A percentile compares a stretch with the other conserved stretches of the same genome.
These are phyloP conservation scores for Tricholoma flavovirens DNA, from an alignment of 768 basidiomycete genomes.

Conservation along the genomic window DNA sequence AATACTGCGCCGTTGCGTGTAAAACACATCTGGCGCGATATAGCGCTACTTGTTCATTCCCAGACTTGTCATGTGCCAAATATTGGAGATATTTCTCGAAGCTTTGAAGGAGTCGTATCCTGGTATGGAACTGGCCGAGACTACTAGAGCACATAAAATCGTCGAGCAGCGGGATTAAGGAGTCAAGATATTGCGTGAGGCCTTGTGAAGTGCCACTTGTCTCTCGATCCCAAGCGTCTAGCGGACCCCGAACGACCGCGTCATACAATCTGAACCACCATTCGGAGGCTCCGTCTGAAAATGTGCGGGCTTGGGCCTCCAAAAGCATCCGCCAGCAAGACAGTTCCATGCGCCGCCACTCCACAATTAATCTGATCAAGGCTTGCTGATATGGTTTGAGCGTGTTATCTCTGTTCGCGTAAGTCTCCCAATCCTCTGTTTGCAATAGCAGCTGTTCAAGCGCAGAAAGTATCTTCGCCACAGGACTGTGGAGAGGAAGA, in stretches of 20 bases:
- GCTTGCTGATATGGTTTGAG: conserved; percentile 61
- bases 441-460: conserved; percentile 83
- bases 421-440: conserved; percentile 95
- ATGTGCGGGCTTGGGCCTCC: conserved; percentile 56
- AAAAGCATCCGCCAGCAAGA: conserved; percentile 82
- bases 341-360: conserved; percentile 88
- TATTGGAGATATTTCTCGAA: conserved; percentile 51
- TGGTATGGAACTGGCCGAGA: conserved; percentile 74
- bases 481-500: conserved; percentile 58
- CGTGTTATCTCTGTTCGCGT: conserved; percentile 87
- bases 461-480: conserved; percentile 77
- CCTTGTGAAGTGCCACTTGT: conserved; percentile 23
- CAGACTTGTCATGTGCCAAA: conserved; percentile 29
- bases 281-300: conserved; percentile 40
- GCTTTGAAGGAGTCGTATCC: conserved; percentile 61
- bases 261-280: conserved; percentile 96
- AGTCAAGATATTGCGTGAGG: conserved; percentile 49
- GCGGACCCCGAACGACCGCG: conserved; percentile 56
- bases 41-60: conserved; percentile 29
- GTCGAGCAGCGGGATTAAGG: conserved; percentile 72
- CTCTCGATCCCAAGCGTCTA: conserved; percentile 41
- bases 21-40: conserved; percentile 54
- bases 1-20: conserved; percentile 55
- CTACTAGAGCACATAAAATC: conserved; percentile 70
- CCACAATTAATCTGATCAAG: conserved; percentile 69